Evolutionary conservation across 2,329 filamentous ascomycete genomes (phyloP).

Genomic region (Stachybotrys echinatus): DNA sequence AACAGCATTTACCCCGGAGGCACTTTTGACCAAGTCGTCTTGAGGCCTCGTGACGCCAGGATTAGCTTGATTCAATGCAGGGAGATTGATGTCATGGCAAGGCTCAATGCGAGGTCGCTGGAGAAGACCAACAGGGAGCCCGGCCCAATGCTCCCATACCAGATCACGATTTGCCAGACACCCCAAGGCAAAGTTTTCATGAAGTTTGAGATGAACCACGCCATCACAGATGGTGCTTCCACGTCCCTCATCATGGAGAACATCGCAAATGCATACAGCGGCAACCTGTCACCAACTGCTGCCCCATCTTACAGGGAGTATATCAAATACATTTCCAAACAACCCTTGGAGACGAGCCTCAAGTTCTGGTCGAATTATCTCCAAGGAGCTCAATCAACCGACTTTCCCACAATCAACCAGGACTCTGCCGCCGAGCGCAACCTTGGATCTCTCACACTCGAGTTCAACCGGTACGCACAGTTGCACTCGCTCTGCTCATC

Average conservation of each 20-base stretch:
- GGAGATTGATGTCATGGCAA: constrained; percentile 17
- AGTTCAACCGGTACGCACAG: background rate
- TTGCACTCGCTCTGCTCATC: constrained; percentile 4
- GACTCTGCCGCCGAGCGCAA: background rate
- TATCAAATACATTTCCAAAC: constrained; percentile 9
- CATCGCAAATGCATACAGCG: constrained; percentile 19
- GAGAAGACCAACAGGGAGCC: constrained; percentile 7
- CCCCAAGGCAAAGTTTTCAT: constrained; percentile 10
- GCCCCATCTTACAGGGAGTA: constrained; percentile 11
- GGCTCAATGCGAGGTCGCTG: constrained; percentile 11
- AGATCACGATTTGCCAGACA: constrained; percentile 17
- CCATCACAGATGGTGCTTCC: constrained; percentile 26
- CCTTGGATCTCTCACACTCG: background rate
- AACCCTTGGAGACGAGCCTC: constrained; percentile 6
- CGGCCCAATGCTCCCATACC: constrained; percentile 12
- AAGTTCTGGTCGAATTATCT: constrained; percentile 12
- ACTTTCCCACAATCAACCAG: background rate
- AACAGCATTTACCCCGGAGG: constrained; percentile 14
- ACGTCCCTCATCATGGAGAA: constrained; percentile 22
- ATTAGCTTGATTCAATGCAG: constrained; percentile 9
- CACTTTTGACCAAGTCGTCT: constrained; percentile 24
- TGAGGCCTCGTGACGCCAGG: constrained; percentile 7
- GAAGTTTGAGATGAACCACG: constrained; percentile 28
- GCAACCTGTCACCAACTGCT: background rate
- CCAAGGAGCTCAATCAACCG: background rate